Base-by-base conservation (phyloP, 352 stramenopile genomes). In the Poterioochromonas sp. region DNA sequence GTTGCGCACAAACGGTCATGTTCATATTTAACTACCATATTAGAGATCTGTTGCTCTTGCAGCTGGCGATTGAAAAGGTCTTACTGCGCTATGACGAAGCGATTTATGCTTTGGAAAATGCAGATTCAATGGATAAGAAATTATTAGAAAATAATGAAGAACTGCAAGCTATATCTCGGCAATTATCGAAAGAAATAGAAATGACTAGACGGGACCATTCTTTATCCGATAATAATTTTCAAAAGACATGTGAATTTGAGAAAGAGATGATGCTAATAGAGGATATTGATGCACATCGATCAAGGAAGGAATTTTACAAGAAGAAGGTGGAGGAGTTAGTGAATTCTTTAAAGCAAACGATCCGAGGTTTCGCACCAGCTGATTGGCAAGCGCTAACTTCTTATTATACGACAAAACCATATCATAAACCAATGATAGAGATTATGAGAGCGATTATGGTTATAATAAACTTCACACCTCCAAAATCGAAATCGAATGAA, bases 391-490 rank as follows among this genome's bases (percentile, higher is more conserved):
- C 34, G 11, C 53, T 68, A 41, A 63, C 1, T 35, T 34, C 11
- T 18, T 22, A 26, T 39, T 70, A 34, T 43, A n/a, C 15, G 11
- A 15, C 11, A 11, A 76, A 76, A 5, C 11, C 40, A 47, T 35
- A 22, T 29, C 32, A 12, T 43, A 76, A 76, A 63, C 37, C 12
- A 3, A 39, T 44, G 2, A 58, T 76, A 34, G 69, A 76, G n/a
- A 18, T 76, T 18, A 76, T 76, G 69, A 37, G 69, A 29, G 69
- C 43, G 8, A 20, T 76, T 22, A 76, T 76, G 69, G 69, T 76
- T 26, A 2, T 63, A 11, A 76, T 76, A 5, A 76, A 76, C 20
- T 76, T 41, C 32, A 64, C 39, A 22, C 69, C 69, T 43, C 73
- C 73, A 43, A 44, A 43, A 5, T 15, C 32, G 1, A 76, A 76